Conservation (phyloP, 352 stramenopile species). For the Thalassiosira livingstoniorum region DNA sequence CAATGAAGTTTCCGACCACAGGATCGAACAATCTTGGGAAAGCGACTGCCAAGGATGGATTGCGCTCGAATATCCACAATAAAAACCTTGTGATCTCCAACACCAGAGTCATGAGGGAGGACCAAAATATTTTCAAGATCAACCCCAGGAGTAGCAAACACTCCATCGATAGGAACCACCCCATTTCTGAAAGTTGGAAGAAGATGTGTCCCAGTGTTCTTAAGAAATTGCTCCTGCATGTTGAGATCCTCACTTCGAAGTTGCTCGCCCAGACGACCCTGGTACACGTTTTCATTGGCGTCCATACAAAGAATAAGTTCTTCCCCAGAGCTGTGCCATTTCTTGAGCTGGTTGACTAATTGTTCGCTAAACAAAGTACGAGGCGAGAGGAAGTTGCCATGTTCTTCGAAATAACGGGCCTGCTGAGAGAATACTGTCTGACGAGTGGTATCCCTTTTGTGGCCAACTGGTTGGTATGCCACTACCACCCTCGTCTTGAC, state of each 20-base stretch:
- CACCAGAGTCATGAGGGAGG: not conserved
- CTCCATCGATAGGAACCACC: not conserved
- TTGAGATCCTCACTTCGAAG: not conserved
- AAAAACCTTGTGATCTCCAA: not conserved
- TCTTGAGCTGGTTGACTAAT: not conserved
- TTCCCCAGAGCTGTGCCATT: not conserved
- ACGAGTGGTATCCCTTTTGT: no score
- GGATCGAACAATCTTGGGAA: not conserved
- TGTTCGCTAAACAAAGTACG: no score
- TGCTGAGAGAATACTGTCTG: no score
- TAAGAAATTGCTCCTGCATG: not conserved
- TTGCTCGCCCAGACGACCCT: no score
- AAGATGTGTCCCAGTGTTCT: not conserved
- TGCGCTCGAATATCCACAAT: not conserved
- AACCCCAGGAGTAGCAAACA: not conserved
- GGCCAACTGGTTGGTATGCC: no score
- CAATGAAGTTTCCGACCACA: not conserved
- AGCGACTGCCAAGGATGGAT: not conserved
- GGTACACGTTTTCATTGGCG: not conserved
- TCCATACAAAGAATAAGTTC: not conserved
- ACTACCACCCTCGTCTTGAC: no score
- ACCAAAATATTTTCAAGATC: not conserved
- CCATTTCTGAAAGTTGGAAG: not conserved
- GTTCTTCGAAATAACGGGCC: no score
- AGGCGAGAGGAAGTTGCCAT: no score